Evolutionary conservation across 805 yeast genomes (phyloP), one percentile per base, ranked within the genome.

Genomic region (Candida khao-thaluensis): DNA sequence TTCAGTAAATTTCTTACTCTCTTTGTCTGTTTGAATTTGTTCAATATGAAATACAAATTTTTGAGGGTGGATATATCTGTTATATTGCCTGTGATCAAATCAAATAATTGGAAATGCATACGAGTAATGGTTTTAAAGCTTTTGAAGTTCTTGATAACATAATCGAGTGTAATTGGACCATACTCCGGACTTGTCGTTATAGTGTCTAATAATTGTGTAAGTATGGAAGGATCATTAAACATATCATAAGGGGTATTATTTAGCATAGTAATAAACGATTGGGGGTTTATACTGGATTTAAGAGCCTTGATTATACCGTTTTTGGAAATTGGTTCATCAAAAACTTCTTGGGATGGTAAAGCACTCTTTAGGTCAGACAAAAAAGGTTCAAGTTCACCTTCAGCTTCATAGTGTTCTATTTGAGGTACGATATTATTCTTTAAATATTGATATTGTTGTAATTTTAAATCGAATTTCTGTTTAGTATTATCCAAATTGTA

Each of bases 1-100:
- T 72, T 74, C 3, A 79, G 68, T 3, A 77, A 44, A 48, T 75
- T 76, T 35, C 66, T 58, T 5, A 72, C 51, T 40, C 81, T 52
- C 44, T 70, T 74, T 14, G 31, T 37, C 25, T 62, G 70, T 22
- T 55, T 63, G 34, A 54, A 49, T 5, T 43, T 45, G 1, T 17
- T 17, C 27, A 56, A 50, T 2, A 49, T 44, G 28, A 29, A 25
- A 33, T 18, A 25, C 35, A 44, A 18, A 26, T 10, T 12, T 20
- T 35, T n/a, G 33, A 35, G 21, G 24, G 41, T 20, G 17, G 26
- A 14, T 6, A 16, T 15, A 12, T 18, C 36, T 7, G 8, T 7
- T 5, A 9, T 11, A n/a, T 35, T 29, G 9, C 28, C 14, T 9
- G 24, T 28, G 3, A 34, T 30, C n/a, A 21, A 15, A 30, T 41